Evolutionary conservation across 1,284 basidiomycete genomes (phyloP), one percentile per base, ranked within the genome.

Genomic region (Puccinia coronata): DNA sequence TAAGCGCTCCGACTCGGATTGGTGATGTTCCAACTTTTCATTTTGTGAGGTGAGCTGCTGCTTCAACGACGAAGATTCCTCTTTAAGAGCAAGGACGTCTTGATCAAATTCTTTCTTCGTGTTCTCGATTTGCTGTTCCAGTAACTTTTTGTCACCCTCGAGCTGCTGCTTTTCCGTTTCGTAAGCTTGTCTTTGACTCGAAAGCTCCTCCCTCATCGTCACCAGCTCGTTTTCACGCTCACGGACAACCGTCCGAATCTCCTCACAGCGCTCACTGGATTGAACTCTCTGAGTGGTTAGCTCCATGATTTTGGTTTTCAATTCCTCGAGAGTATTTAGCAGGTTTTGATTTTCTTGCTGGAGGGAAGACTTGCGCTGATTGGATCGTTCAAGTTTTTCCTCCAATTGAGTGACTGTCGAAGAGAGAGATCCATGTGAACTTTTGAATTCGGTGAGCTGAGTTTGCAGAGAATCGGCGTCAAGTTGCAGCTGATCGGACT

Each of bases 271-370:
- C 41, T 81, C 79, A 59, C 71, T 63, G 9, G 55, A 73, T 51
- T 74, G 57, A n/a, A 74, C 23, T 57, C 74, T 81, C 9, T 81
- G 57, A 31, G 67, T 69, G 16, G 79, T 74, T 14, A 81, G 47
- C 25, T 74, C 51, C 20, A 81, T 55, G 20, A 65, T 36, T 25
- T 67, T 81, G 25, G 59, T 11, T 34, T 61, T 43, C n/a, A 81
- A 31, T 55, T 81, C 71, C 39, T 81, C 59, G n/a, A 81, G 71
- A 65, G 51, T 81, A 25, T 81, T 39, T 47, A 81, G 41, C 5
- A 81, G 71, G 23, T 70, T 72, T 69, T 81, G 79, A 57, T 81
- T 81, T 63, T 74, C 79, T 51, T 74, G 49, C 39, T 81, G 79
- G 41, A 81, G 59, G 2, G 71, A 43, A 53, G 70, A 57, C 63